A percentile compares a stretch with the other conserved stretches of the same genome.
phyloP scores from a whole-genome alignment of 768 basidiomycete genomes.

The Leucocoprinus sp. region DNA sequence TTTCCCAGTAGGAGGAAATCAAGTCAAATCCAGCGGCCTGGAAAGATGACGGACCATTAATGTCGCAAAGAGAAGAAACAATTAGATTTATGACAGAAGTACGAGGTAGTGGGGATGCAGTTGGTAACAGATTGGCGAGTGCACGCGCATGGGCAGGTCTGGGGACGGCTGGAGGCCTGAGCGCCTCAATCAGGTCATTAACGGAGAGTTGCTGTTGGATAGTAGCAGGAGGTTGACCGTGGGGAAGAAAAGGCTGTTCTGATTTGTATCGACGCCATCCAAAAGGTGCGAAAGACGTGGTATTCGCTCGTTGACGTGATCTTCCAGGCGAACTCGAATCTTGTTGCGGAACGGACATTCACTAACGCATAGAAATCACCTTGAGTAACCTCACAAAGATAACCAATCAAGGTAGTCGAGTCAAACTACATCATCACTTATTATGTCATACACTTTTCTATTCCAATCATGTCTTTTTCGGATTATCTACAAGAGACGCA shows the following conservation, averaged over 20 bases:
- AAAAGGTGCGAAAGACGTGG: conserved; percentile 9
- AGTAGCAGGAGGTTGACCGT: neutral
- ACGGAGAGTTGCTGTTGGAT: conserved; percentile 16
- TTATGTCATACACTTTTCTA: too few species aligned
- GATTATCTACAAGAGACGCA: conserved; percentile 37
- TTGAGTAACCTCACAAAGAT: too few species aligned
- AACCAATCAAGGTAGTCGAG: too few species aligned
- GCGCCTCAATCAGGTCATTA: conserved; percentile 33
- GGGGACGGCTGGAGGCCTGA: conserved; percentile 55
- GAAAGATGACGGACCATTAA: conserved; percentile 43
- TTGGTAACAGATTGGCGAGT: conserved; percentile 43
- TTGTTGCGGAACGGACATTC: conserved; percentile 11
- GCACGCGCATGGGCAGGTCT: conserved; percentile 55
- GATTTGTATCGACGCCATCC: conserved; percentile 8
- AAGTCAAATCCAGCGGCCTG: conserved; percentile 70
- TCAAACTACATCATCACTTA: neutral
- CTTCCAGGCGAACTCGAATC: conserved; percentile 9
- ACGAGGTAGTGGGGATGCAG: conserved; percentile 48
- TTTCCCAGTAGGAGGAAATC: conserved; percentile 61
- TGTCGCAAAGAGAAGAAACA: conserved; percentile 48
- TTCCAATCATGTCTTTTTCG: conserved; percentile 18
- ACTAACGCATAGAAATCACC: too few species aligned
- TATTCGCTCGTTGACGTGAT: conserved; percentile 10
- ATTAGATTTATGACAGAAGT: conserved; percentile 49
- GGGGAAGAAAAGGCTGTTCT: neutral